A percentile compares a stretch with the other conserved stretches of the same genome.
Conservation (phyloP, 768 basidiomycete genomes). For the Mycena belliarum region DNA sequence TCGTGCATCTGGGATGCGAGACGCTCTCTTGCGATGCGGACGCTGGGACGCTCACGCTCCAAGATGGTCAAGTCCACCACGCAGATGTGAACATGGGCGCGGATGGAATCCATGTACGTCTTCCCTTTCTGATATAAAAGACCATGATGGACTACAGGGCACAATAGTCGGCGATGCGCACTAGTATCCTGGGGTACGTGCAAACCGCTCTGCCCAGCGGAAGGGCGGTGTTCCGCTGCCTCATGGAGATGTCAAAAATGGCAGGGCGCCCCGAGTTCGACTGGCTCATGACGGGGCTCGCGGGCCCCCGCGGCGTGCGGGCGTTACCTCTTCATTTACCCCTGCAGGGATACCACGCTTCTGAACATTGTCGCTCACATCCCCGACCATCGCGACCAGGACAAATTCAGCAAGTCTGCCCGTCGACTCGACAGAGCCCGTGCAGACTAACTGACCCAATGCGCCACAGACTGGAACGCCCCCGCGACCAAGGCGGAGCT, state of each 20-base stretch:
- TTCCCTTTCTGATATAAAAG: too few species aligned
- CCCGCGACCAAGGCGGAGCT: too few species aligned
- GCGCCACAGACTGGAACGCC: too few species aligned
- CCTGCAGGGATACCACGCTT: background rate
- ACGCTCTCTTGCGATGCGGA: background rate
- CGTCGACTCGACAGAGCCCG: too few species aligned
- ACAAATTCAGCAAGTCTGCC: background rate
- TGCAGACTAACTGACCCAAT: too few species aligned
- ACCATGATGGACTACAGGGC: too few species aligned
- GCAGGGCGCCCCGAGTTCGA: background rate
- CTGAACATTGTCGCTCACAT: conserved; percentile 2
- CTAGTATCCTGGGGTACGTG: background rate
- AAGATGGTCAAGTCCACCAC: background rate
- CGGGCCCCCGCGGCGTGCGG: background rate
- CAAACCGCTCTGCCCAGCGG: background rate
- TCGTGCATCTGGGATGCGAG: background rate
- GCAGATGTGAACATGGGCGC: conserved; percentile 5
- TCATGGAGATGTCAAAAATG: background rate
- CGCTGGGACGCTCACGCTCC: background rate
- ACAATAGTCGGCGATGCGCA: background rate
- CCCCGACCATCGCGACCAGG: background rate
- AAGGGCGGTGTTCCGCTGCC: conserved; percentile 3
- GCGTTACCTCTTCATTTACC: background rate
- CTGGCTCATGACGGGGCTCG: background rate
- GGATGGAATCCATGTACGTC: conserved; percentile 3